phyloP scores from a whole-genome alignment of 768 basidiomycete genomes.

The Hysterangium stoloniferum region DNA sequence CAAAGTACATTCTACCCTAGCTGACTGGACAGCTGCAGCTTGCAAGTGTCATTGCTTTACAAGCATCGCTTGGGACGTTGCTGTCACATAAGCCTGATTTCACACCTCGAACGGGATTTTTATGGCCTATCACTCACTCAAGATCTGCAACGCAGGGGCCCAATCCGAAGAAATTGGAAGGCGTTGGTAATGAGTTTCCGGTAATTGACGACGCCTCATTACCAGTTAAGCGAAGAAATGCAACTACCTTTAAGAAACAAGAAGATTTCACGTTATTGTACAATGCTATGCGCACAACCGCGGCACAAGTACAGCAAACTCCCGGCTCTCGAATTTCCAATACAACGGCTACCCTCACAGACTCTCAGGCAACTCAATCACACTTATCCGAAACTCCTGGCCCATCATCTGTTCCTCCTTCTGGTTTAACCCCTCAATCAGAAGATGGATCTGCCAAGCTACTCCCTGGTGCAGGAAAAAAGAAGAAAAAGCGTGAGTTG shows the following conservation, averaged over 20 bases:
- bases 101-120: conserved; percentile 75
- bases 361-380: conserved; percentile 22
- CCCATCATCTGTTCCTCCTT: conserved; percentile 27
- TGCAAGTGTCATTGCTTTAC: conserved; percentile 61
- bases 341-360: conserved; percentile 21
- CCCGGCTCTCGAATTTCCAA: conserved; percentile 14
- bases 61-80: conserved; percentile 68
- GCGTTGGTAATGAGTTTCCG: neutral
- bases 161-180: conserved; percentile 20
- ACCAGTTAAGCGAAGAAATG: conserved; percentile 7
- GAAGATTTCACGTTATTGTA: conserved; percentile 63
- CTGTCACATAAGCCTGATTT: conserved; percentile 72
- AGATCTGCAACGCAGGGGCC: conserved; percentile 19
- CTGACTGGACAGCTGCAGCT: conserved; percentile 36
- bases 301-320: conserved; percentile 35
- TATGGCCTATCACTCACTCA: conserved; percentile 63
- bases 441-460: conserved; percentile 40
- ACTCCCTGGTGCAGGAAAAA: conserved; percentile 48
- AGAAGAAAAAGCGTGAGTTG: conserved; percentile 70
- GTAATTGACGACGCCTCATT: neutral
- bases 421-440: conserved; percentile 33
- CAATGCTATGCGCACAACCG: conserved; percentile 77
- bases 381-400: conserved; percentile 28
- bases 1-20: neutral
- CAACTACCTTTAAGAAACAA: conserved; percentile 37